phyloP scores from a whole-genome alignment of 2,329 filamentous ascomycete species.

The Microsporum audouinii region DNA sequence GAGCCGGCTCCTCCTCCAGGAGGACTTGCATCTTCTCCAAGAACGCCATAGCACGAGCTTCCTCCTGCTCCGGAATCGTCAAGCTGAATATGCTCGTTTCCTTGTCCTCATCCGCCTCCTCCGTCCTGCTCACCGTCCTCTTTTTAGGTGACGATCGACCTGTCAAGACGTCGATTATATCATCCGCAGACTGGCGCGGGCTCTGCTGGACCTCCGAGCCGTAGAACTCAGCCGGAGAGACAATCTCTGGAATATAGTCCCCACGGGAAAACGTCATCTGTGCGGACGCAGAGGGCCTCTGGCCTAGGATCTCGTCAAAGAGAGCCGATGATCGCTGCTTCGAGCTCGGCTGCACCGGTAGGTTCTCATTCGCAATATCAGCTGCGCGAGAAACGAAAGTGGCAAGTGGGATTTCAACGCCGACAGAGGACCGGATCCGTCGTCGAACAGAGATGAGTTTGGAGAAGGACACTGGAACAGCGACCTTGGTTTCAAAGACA shows the following conservation, averaged over 20 bases:
- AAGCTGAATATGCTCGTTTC: conserved; percentile 67
- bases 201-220: conserved; percentile 9
- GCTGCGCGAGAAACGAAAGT: conserved; percentile 78
- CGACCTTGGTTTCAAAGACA: conserved; percentile 39
- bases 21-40: conserved; percentile 75
- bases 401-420: conserved; percentile 69
- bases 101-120: not conserved
- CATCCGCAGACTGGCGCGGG: conserved; percentile 32
- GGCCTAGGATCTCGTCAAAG: conserved; percentile 77
- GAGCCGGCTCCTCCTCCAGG: conserved; percentile 67
- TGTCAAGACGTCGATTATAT: conserved; percentile 74
- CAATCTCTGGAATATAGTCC: conserved; percentile 62
- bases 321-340: conserved; percentile 53
- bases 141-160: conserved; percentile 27
- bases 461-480: conserved; percentile 64
- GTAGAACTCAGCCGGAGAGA: conserved; percentile 34
- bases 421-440: conserved; percentile 64
- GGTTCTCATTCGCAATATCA: conserved; percentile 74
- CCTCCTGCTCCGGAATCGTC: conserved; percentile 65
- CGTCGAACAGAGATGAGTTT: conserved; percentile 71
- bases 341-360: conserved; percentile 48
- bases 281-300: conserved; percentile 32
- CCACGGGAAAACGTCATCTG: conserved; percentile 37
- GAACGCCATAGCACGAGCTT: conserved; percentile 69
- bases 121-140: conserved; percentile 21